Evolutionary conservation across 139 green algal genomes (phyloP), one percentile per base, ranked within the genome.

Genomic region (Gonium pectorale): DNA sequence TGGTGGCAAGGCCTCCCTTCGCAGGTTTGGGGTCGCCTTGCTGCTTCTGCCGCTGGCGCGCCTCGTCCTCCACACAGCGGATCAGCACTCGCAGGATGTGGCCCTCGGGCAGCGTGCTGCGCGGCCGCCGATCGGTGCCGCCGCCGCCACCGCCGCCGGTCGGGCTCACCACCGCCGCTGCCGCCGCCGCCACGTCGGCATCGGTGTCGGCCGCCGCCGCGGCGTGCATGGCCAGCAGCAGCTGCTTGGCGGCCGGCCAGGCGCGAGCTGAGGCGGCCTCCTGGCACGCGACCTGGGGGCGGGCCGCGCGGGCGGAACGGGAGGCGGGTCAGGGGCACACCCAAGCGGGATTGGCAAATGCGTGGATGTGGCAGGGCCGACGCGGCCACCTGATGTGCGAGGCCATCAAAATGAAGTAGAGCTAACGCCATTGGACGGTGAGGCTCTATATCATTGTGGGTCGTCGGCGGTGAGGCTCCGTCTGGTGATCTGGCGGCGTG

Each of bases 31-130:
- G 1, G 2, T 5, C 60, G 11, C 31, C n/a, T 31, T 67, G 41
- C 29, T 81, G 74, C 46, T 70, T 11, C 35, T 24, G 35, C 37
- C 13, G 19, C 38, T 35, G 31, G 38, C 52, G 71, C 41, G 59
- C 59, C 33, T 71, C 40, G 40, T 82, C 75, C 29, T 72, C 37
- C 2, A 71, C 21, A 37, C 59, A 71, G 19, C 75, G 75, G 13
- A 82, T 60, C 29, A 82, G 41, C 22, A 82, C 40, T 41, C 75
- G 75, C 59, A 82, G 41, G 26, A 82, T 35, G 38, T 82, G 75
- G 9, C 52, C 75, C 59, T 82, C 75, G 22, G 75, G 62, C n/a
- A 60, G 59, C 59, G 27, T 71, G 13, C n/a, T 62, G 5, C 27
- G 46, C 43, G 52, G 19, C 40, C 3, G 31, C n/a, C 2, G n/a